Conservation (phyloP, 1,284 basidiomycete species). For the Leccinum fallax region DNA sequence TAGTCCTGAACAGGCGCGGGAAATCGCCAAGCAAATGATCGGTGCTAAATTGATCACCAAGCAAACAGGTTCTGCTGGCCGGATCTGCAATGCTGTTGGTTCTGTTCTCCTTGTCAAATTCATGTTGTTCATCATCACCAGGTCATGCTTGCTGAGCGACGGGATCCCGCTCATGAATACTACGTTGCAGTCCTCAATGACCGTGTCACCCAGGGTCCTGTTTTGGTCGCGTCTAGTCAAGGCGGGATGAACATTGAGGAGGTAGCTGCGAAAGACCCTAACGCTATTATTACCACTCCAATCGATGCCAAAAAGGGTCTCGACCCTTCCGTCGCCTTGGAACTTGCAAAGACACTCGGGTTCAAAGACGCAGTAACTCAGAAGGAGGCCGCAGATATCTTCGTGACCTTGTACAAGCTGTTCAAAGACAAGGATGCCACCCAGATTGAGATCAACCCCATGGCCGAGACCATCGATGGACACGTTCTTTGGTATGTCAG, state of each 20-base stretch:
- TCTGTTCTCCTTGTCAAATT: constrained; percentile 13
- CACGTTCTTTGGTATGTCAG: constrained; percentile 84
- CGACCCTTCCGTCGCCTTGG: constrained; percentile 70
- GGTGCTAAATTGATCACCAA: constrained; percentile 97
- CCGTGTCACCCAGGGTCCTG: constrained; percentile 86
- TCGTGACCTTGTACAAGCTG: constrained; percentile 93
- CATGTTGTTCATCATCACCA: constrained; percentile 36
- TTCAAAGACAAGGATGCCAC: constrained; percentile 99
- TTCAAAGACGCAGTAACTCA: constrained; percentile 78
- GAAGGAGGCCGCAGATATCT: constrained; percentile 88
- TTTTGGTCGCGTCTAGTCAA: constrained; percentile 92
- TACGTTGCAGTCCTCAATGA: constrained; percentile 98
- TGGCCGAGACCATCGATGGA: constrained; percentile 95
- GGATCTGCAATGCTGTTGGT: constrained; percentile 91
- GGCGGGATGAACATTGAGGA: constrained; percentile 99
- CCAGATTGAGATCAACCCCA: constrained; percentile 99
- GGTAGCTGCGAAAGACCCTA: constrained; percentile 96
- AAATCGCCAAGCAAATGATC: constrained; percentile 92
- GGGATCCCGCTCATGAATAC: constrained; percentile 95
- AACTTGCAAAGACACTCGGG: constrained; percentile 88
- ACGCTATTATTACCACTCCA: constrained; percentile 94
- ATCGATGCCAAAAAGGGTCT: constrained; percentile 90
- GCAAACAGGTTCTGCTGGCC: constrained; percentile 93
- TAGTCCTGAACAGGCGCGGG: constrained; percentile 88
- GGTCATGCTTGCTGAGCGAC: constrained; percentile 98